A percentile compares a stretch with the other conserved stretches of the same genome.
phyloP scores from a whole-genome alignment of 108 stramenopile species.

The Chaetoceros tenuissimus region DNA sequence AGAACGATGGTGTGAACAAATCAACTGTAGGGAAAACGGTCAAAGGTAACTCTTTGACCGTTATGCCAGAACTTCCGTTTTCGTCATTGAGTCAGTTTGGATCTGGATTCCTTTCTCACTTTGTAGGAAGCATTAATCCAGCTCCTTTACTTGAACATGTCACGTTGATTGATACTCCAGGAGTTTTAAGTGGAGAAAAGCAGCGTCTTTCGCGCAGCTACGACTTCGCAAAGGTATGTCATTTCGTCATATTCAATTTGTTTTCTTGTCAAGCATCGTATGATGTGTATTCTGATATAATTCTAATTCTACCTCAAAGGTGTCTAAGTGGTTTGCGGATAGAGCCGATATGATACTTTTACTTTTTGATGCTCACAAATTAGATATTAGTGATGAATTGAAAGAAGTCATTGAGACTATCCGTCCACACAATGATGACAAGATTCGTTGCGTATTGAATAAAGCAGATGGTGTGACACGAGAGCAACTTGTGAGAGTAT shows the following conservation, averaged over 20 bases:
- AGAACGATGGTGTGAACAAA: constrained; percentile 11
- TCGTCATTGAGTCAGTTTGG: constrained; percentile 45
- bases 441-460: constrained; percentile 76
- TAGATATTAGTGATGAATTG: constrained; percentile 84
- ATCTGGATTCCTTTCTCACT: constrained; percentile 59
- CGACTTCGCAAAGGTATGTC: constrained; percentile 52
- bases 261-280: too few relatives aligned
- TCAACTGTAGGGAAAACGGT: constrained; percentile 34
- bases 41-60: constrained; percentile 77
- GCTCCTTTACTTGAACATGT: constrained; percentile 48
- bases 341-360: constrained; percentile 78
- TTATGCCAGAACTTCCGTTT: constrained; percentile 68
- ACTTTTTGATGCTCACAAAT: constrained; percentile 84
- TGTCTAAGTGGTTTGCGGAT: constrained; percentile 67
- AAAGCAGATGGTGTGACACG: constrained; percentile 80
- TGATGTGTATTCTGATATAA: too few relatives aligned
- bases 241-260: too few relatives aligned
- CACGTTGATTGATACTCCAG: constrained; percentile 80
- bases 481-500: constrained; percentile 86
- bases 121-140: constrained; percentile 22
- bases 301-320: too few relatives aligned
- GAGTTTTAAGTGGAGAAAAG: constrained; percentile 84
- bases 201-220: constrained; percentile 60
- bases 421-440: constrained; percentile 66
- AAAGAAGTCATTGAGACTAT: constrained; percentile 68